Base-by-base conservation (phyloP, 2,329 filamentous ascomycete genomes). In the Aspergillus fijiensis region DNA sequence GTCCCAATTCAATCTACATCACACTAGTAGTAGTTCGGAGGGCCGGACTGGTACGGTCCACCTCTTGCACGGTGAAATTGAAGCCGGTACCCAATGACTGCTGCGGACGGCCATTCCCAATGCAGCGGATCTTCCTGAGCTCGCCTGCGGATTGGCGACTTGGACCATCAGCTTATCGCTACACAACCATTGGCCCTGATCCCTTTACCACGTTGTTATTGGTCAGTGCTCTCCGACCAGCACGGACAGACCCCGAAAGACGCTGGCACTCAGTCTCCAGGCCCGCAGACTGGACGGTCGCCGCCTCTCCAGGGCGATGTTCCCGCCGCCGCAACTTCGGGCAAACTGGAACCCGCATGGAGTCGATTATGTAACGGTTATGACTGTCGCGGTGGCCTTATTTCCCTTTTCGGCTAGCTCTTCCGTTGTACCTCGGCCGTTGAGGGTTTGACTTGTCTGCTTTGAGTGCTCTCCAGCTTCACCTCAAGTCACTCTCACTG, bases 181-280 rank as follows among this genome's bases (percentile, higher is more conserved):
- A 35, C 14, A 1, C 5, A 1, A 1, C 63, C 49, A 65, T 67
- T 67, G 60, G 65, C 4, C 4, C 3, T 29, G 2, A 9, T 0
- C 12, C 2, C 1, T 14, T 39, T 27, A 25, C 47, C 54, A 53
- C 57, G 53, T 61, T 63, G 27, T 59, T 23, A 62, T 63, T 63
- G 63, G 61, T 21, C 63, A 61, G 58, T 59, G 55, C 52, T 53
- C 52, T 53, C 19, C 49, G 53, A n/a, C 51, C 59, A 57, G 65
- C 64, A 66, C 64, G 61, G 64, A 65, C 64, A 65, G 59, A 56
- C 55, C 59, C 65, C 65, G 65, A 67, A 60, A 47, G 16, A 3
- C 39, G 39, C 4, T 16, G 27, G 4, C 21, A 4, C 39, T 42
- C 39, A 7, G 12, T n/a, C 39, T 16, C 14, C 39, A 23, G 4